Evolutionary conservation across 495 filamentous ascomycete species (phyloP), one percentile per base, ranked within the genome.

Genomic region (Thozetella sp.): DNA sequence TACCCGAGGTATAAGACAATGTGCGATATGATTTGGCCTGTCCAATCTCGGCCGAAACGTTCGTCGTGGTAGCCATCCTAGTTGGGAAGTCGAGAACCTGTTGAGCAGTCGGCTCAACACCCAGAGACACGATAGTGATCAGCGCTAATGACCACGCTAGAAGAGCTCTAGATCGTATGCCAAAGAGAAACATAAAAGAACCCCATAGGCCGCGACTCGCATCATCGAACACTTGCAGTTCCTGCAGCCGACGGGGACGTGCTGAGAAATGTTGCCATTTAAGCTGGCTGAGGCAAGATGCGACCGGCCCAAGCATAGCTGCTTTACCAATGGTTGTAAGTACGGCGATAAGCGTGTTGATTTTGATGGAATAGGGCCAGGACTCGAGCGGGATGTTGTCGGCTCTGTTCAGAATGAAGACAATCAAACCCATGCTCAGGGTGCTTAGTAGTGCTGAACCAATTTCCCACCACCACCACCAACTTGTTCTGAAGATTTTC

Each of bases 131-230:
- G 13, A 64, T 24, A 17, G 62, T 60, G 10, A 58, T 37, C 24
- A 60, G 2, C 15, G 57, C 53, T 2, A 60, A 45, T 15, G 48
- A 48, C 17, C 52, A 40, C 1, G 52, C 30, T 3, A 59, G 25
- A 26, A 26, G n/a, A 2, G 25, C 24, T 26, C 24, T 26, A 10
- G 25, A 27, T n/a, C 55, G 13, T 23, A 60, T 26, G 25, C 17
- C n/a, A 22, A 66, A 53, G 10, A 76, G 25, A 22, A 79, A 22
- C 9, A 57, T 55, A 1, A 73, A 19, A 1, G 69, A 63, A 4
- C 75, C 75, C 56, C 66, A 70, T 0, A 69, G 70, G 1, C 76
- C 76, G 20, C 76, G 63, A 56, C 69, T 75, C 1, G 76, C 74
- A 25, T 62, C 58, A 46, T 77, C 74, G 48, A 73, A 71, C 0